Percentiles rank a stretch among this genome's conserved stretches.
phyloP scores from a whole-genome alignment of 345 rosid species.

The Crucihimalaya himalaica region DNA sequence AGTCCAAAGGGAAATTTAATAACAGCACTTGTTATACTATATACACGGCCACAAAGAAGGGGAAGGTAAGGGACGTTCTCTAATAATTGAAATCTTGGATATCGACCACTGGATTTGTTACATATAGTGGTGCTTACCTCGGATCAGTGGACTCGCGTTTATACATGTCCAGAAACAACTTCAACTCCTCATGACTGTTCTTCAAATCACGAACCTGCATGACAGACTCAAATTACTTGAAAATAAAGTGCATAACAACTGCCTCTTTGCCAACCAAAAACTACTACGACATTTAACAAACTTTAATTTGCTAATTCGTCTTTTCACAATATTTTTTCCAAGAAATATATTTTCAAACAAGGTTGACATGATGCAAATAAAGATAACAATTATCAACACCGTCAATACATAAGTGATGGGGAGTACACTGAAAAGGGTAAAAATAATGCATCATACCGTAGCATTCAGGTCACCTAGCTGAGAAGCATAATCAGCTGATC shows the following conservation, averaged over 20 bases:
- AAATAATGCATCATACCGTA: conserved; percentile 56
- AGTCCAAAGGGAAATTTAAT: conserved; percentile 4
- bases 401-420: conserved; percentile 14
- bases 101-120: not conserved
- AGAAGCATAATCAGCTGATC: conserved; percentile 60
- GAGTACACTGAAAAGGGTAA: conserved; percentile 10
- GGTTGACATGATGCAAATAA: conserved; percentile 5
- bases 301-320: not conserved
- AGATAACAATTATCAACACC: not conserved
- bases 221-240: conserved; percentile 31
- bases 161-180: conserved; percentile 82
- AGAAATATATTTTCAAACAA: conserved; percentile 3
- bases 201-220: conserved; percentile 73
- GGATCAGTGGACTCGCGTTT: conserved; percentile 73
- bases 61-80: conserved; percentile 3
- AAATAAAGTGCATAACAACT: conserved; percentile 17
- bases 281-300: not conserved
- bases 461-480: conserved; percentile 65
- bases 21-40: conserved; percentile 9
- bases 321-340: not conserved
- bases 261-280: not conserved
- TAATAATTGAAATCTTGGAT: not conserved
- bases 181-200: conserved; percentile 72
- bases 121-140: conserved; percentile 48
- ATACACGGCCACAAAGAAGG: not conserved